Conservation (phyloP, 108 stramenopile species). For the Fragilariopsis cylindrus region DNA sequence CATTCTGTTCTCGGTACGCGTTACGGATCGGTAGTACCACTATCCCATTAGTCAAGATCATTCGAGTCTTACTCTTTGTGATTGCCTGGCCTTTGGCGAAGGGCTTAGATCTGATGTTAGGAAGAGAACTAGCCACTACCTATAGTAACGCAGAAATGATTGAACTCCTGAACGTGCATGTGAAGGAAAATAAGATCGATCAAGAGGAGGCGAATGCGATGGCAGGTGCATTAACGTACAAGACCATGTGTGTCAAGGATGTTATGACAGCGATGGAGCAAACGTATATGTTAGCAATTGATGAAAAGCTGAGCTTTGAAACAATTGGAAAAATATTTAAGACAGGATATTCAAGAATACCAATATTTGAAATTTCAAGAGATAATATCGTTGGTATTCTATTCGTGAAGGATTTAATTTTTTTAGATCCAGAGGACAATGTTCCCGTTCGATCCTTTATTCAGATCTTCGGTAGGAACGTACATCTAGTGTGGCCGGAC, state of each 20-base stretch:
- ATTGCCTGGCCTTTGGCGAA: conserved; percentile 79
- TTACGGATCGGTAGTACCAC: conserved; percentile 84
- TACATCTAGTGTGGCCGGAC: conserved; percentile 87
- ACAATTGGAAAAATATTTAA: conserved; percentile 94
- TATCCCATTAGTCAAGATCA: conserved; percentile 85
- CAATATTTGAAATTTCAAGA: conserved; percentile 82
- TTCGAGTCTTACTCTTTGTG: conserved; percentile 65
- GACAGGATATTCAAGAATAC: conserved; percentile 92
- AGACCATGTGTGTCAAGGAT: conserved; percentile 78
- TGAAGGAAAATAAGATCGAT: conserved; percentile 79
- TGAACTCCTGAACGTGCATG: conserved; percentile 92
- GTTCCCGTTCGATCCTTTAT: conserved; percentile 86
- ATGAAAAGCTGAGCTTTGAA: conserved; percentile 89
- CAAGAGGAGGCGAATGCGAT: conserved; percentile 90
- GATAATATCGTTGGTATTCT: conserved; percentile 94
- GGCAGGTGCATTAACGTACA: conserved; percentile 86
- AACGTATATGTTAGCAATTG: conserved; percentile 91
- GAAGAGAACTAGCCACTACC: conserved; percentile 91
- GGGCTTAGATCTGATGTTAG: conserved; percentile 74
- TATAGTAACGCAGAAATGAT: conserved; percentile 88
- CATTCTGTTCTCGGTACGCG: conserved; percentile 90
- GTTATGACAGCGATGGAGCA: conserved; percentile 94
- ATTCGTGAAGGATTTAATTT: conserved; percentile 98
- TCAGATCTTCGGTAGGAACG: conserved; percentile 89
- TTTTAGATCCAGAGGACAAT: conserved; percentile 96